Evolutionary conservation across 164 flowering plant genomes (phyloP).

Genomic region (Echeveria elegans): DNA sequence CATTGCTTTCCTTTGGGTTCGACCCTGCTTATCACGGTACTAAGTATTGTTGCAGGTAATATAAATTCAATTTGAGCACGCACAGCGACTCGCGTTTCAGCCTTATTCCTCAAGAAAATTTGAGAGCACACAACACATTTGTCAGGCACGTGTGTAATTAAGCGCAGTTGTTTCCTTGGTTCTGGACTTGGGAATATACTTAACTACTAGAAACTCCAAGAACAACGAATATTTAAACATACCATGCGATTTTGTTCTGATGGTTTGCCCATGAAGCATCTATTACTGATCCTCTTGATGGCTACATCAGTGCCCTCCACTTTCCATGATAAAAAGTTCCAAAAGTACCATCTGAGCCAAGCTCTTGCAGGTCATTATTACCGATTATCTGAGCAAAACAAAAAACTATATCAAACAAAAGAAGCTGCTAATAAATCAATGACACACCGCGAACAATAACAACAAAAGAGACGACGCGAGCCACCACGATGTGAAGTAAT

Average conservation of each 20-base stretch:
- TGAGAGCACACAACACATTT: background rate
- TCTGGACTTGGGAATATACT: no score
- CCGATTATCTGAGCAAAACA: conserved; percentile 45
- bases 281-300: conserved; percentile 73
- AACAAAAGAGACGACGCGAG: background rate
- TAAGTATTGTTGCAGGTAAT: no score
- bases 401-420: background rate
- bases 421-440: background rate
- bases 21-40: no score
- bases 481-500: background rate
- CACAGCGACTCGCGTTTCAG: no score
- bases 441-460: background rate
- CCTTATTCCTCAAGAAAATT: no score
- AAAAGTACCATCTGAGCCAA: conserved; percentile 92
- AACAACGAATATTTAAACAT: conserved; percentile 12
- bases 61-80: no score
- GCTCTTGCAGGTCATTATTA: conserved; percentile 69
- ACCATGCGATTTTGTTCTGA: conserved; percentile 95
- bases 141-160: no score
- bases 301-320: conserved; percentile 96
- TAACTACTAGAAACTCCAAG: background rate
- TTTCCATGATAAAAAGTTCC: conserved; percentile 96
- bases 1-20: no score
- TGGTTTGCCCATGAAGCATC: conserved; percentile 86
- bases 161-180: background rate